phyloP scores from a whole-genome alignment of 495 filamentous ascomycete genomes.

The Pseudotulostoma volvatum region DNA sequence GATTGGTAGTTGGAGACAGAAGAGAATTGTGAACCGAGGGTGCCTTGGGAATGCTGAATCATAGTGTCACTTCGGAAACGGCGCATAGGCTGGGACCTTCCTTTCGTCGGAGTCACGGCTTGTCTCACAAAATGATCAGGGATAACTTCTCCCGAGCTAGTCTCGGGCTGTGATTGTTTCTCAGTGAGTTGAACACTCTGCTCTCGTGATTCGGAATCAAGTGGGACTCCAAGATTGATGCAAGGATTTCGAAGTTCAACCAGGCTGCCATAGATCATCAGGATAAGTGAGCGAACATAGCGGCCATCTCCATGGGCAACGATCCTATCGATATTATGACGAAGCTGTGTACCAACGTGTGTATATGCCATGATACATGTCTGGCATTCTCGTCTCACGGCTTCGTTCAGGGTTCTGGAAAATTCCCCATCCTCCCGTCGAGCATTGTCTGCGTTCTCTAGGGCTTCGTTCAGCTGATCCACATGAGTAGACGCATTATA shows the following conservation, averaged over 20 bases:
- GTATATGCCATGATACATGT: slow-evolving; percentile 63
- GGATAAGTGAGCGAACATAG: slow-evolving; percentile 65
- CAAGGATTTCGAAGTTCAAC: slow-evolving; percentile 53
- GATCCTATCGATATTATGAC: slow-evolving; percentile 51
- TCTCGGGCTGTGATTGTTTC: slow-evolving; percentile 15
- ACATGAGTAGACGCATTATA: slow-evolving; percentile 61
- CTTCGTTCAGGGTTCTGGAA: slow-evolving; percentile 29
- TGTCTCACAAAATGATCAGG: slow-evolving; percentile 25
- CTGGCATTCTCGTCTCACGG: slow-evolving; percentile 47
- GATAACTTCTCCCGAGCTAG: slow-evolving; percentile 9
- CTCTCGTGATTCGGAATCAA: slow-evolving; percentile 9
- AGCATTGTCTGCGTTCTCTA: slow-evolving; percentile 44
- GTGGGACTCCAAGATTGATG: slow-evolving; percentile 21
- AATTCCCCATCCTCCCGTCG: slow-evolving; percentile 24
- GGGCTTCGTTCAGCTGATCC: slow-evolving; percentile 54
- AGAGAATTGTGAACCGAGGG: slow-evolving; percentile 13
- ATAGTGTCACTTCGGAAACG: slow-evolving; percentile 47
- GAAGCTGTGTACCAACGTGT: slow-evolving; percentile 54
- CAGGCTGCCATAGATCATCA: slow-evolving; percentile 65
- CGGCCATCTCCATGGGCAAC: slow-evolving; percentile 58
- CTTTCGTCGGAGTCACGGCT: slow-evolving; percentile 45
- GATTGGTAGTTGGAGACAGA: slow-evolving; percentile 14
- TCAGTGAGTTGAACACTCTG: slow-evolving; percentile 6
- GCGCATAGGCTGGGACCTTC: slow-evolving; percentile 29
- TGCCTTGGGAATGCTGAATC: slow-evolving; percentile 37